These are phyloP conservation scores for Gastrodia elata DNA, from an alignment of 106 monocot genomes.

Conservation along the genomic window DNA sequence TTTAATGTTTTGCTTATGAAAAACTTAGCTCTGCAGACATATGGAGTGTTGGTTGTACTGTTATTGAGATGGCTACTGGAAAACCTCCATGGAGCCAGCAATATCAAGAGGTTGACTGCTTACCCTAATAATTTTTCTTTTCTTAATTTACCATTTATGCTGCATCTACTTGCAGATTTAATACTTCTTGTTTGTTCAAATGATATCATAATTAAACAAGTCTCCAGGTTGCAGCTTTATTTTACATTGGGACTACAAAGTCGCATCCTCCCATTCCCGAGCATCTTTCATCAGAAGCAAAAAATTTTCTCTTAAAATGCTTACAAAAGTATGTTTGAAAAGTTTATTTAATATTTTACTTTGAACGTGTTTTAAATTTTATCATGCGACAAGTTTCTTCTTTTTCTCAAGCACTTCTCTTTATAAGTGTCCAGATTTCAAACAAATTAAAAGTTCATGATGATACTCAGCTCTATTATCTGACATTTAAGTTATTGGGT, in stretches of 20 bases:
- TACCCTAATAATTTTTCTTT: not conserved
- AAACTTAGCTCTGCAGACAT: conserved; percentile 85
- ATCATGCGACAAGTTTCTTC: not conserved
- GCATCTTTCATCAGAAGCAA: conserved; percentile 79
- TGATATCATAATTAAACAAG: not conserved
- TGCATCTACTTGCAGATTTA: not conserved
- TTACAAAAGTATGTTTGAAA: conserved; percentile 61
- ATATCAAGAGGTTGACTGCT: conserved; percentile 74
- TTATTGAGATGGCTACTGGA: conserved; percentile 99
- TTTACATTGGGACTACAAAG: conserved; percentile 89
- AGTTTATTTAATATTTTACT: not conserved
- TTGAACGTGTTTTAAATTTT: conserved; percentile 1
- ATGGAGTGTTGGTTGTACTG: conserved; percentile 98
- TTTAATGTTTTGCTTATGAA: conserved; percentile 5
- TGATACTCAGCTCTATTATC: not conserved
- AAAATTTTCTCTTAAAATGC: conserved; percentile 95
- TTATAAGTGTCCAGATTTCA: not conserved
- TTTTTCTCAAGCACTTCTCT: not conserved
- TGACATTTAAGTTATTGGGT: too few relatives aligned
- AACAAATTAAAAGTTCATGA: not conserved
- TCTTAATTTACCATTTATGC: not conserved
- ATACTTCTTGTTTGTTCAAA: not conserved
- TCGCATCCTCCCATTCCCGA: conserved; percentile 97
- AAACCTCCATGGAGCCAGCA: conserved; percentile 99
- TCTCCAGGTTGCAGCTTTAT: conserved; percentile 81